These are phyloP conservation scores for Sporothrix humicola DNA, from an alignment of 2,329 filamentous ascomycete species.

Conservation along the genomic window DNA sequence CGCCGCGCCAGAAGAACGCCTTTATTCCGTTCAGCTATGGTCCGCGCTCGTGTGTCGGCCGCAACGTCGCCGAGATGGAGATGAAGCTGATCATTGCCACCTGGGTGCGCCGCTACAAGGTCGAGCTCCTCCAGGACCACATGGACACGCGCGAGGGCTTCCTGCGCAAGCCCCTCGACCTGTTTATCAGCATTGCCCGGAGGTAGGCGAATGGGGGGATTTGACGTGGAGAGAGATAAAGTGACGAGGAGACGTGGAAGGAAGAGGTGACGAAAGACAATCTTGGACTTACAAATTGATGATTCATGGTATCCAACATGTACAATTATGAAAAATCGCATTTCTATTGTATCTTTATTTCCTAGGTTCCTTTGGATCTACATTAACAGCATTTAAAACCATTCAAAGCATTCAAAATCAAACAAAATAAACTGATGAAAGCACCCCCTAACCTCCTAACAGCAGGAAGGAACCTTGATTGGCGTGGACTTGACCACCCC, in stretches of 20 bases:
- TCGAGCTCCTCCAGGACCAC: conserved; percentile 58
- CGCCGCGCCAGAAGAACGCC: conserved; percentile 70
- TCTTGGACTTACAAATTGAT: background rate
- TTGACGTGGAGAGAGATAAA: too few species aligned
- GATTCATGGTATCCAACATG: background rate
- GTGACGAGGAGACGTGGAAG: too few species aligned
- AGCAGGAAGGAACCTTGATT: background rate
- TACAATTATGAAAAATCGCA: conserved; percentile 11
- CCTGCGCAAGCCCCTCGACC: conserved; percentile 75
- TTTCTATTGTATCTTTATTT: conserved; percentile 2
- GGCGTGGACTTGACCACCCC: background rate
- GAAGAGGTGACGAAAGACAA: too few species aligned
- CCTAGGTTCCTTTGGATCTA: background rate
- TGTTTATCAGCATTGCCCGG: conserved; percentile 56
- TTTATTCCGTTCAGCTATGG: conserved; percentile 79
- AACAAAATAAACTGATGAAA: background rate
- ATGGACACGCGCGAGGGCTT: conserved; percentile 83
- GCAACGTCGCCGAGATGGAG: conserved; percentile 90
- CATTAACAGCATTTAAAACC: too few species aligned
- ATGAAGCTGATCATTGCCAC: conserved; percentile 77
- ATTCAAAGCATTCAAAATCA: background rate
- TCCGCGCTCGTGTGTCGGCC: conserved; percentile 72
- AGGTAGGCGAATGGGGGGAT: background rate
- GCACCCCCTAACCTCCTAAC: background rate
- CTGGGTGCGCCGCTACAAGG: conserved; percentile 60